phyloP scores from a whole-genome alignment of 1,284 basidiomycete genomes.

The Naganishia liquefaciens region DNA sequence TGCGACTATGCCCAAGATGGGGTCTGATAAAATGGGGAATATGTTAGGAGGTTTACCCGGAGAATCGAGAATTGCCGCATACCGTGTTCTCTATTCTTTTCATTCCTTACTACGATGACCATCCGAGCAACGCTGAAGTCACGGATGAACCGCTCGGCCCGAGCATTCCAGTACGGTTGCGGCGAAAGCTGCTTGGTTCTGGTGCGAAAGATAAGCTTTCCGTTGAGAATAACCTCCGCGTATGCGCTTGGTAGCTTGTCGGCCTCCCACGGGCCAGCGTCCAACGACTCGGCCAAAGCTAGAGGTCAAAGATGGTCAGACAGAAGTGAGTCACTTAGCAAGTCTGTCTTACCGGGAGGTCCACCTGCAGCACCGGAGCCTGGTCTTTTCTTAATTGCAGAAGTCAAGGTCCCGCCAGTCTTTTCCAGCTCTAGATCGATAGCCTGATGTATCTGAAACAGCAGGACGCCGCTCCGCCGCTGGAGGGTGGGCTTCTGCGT shows the following conservation, averaged over 20 bases:
- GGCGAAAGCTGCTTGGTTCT: constrained; percentile 53
- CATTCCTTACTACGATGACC: constrained; percentile 54
- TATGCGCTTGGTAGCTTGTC: constrained; percentile 53
- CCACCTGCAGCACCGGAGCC: constrained; percentile 41
- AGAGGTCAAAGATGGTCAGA: not conserved
- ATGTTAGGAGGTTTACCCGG: not conserved
- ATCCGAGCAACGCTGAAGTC: constrained; percentile 56
- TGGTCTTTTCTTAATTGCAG: not conserved
- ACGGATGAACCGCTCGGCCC: constrained; percentile 51
- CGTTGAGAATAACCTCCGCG: constrained; percentile 56
- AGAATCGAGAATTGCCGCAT: constrained; percentile 2
- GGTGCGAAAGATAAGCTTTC: constrained; percentile 54
- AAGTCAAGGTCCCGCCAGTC: constrained; percentile 45
- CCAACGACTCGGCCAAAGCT: constrained; percentile 46
- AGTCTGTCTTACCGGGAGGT: constrained; percentile 37
- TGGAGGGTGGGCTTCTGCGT: constrained; percentile 43
- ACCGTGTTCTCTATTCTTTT: constrained; percentile 53
- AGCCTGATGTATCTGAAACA: constrained; percentile 53
- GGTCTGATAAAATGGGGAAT: constrained; percentile 37
- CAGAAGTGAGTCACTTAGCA: no score
- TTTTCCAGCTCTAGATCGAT: constrained; percentile 49
- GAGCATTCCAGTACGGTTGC: constrained; percentile 56
- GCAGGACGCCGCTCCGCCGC: constrained; percentile 46
- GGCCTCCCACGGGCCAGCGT: constrained; percentile 48
- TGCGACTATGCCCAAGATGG: constrained; percentile 47